phyloP scores from a whole-genome alignment of 768 basidiomycete genomes.

The Phanerochaete carnosa region DNA sequence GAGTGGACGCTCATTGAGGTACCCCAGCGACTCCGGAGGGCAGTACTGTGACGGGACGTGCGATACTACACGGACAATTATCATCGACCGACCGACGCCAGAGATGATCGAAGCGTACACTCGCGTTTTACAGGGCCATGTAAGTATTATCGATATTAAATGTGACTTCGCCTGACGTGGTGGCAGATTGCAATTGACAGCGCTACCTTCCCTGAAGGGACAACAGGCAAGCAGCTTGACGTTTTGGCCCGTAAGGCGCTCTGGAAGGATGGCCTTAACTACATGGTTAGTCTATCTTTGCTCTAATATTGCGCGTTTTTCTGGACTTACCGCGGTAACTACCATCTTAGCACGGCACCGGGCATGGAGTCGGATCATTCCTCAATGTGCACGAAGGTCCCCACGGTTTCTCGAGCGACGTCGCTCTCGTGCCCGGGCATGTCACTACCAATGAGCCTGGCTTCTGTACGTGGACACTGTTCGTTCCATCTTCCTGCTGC shows the following conservation, averaged over 20 bases:
- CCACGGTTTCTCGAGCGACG: slow-evolving; percentile 67
- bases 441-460: slow-evolving; percentile 95
- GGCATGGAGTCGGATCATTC: slow-evolving; percentile 88
- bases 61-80: slow-evolving; percentile 78
- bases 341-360: slow-evolving; percentile 72
- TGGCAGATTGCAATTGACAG: slow-evolving; percentile 84
- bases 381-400: slow-evolving; percentile 85
- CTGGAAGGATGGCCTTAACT: slow-evolving; percentile 85
- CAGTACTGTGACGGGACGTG: slow-evolving; percentile 90
- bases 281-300: slow-evolving; percentile 46
- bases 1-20: background rate
- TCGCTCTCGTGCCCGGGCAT: slow-evolving; percentile 79
- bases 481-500: slow-evolving; percentile 26
- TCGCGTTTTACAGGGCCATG: slow-evolving; percentile 93
- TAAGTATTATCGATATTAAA: slow-evolving; percentile 39
- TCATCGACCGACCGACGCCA: slow-evolving; percentile 84
- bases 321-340: background rate
- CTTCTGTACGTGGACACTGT: slow-evolving; percentile 50
- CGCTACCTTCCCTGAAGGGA: slow-evolving; percentile 88
- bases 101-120: slow-evolving; percentile 92
- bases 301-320: background rate
- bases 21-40: slow-evolving; percentile 82
- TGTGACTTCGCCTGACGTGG: slow-evolving; percentile 13
- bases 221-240: slow-evolving; percentile 78
- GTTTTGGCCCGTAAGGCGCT: slow-evolving; percentile 86